phyloP scores from a whole-genome alignment of 768 basidiomycete genomes.

The Rhodotorula toruloides region DNA sequence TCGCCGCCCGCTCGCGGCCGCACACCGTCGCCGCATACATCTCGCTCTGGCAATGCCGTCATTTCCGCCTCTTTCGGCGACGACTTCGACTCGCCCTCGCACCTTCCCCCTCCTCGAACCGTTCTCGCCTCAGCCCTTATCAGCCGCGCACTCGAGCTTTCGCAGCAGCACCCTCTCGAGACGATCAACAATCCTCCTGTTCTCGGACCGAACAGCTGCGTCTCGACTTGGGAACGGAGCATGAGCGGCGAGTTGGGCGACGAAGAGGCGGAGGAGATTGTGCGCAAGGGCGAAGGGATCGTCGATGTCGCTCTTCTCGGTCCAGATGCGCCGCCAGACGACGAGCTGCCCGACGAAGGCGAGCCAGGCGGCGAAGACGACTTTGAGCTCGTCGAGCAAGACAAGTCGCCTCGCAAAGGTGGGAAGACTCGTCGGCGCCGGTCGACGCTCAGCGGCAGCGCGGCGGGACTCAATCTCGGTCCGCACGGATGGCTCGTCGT shows the following conservation, averaged over 20 bases:
- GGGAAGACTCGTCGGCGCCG: neutral
- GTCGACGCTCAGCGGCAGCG: neutral
- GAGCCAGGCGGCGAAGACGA: neutral
- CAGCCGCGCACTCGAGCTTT: constrained; percentile 33
- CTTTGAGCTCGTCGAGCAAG: constrained; percentile 8
- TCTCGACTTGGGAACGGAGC: constrained; percentile 26
- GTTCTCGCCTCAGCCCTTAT: constrained; percentile 45
- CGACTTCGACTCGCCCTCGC: constrained; percentile 38
- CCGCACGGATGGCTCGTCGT: constrained; percentile 34
- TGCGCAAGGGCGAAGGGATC: constrained; percentile 1
- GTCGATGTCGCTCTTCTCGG: neutral
- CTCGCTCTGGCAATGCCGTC: constrained; percentile 8
- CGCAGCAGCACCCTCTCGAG: constrained; percentile 1
- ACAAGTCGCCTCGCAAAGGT: neutral
- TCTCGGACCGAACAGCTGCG: constrained; percentile 31
- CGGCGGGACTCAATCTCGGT: constrained; percentile 17
- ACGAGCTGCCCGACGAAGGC: neutral
- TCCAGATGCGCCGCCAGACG: neutral
- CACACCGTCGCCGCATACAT: neutral
- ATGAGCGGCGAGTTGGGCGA: constrained; percentile 1
- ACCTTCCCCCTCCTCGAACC: constrained; percentile 41
- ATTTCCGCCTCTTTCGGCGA: constrained; percentile 1
- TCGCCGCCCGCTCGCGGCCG: neutral
- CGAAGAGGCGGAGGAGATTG: constrained; percentile 4
- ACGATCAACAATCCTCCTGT: constrained; percentile 7